These are phyloP conservation scores for Sporothrix pseudoabietina DNA, from an alignment of 2,329 filamentous ascomycete species.

Conservation along the genomic window DNA sequence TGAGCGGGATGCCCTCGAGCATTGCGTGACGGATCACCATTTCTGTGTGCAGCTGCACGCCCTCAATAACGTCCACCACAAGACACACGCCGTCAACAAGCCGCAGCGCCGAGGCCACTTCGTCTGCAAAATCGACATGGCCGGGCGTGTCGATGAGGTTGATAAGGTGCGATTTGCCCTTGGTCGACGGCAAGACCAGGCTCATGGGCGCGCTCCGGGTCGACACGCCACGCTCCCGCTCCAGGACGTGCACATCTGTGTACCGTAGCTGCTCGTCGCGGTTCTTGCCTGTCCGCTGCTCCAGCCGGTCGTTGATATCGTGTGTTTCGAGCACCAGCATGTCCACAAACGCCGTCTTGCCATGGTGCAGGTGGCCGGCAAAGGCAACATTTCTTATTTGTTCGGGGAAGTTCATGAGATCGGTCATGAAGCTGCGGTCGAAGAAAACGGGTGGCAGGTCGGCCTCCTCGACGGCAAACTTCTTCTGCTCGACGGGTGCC, in stretches of 20 bases:
- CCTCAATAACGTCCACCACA: conserved; percentile 94
- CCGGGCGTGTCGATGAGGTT: conserved; percentile 96
- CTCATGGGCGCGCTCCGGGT: conserved; percentile 96
- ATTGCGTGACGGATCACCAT: conserved; percentile 96
- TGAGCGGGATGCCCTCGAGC: conserved; percentile 83
- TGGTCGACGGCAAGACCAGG: conserved; percentile 81
- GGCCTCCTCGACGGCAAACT: conserved; percentile 90
- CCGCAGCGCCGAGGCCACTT: conserved; percentile 84
- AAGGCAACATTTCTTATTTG: conserved; percentile 92
- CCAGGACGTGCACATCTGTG: conserved; percentile 87
- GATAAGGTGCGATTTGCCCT: conserved; percentile 91
- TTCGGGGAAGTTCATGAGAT: conserved; percentile 93
- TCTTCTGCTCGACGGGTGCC: conserved; percentile 89
- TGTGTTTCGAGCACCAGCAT: conserved; percentile 97
- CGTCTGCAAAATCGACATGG: conserved; percentile 97
- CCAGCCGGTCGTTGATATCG: conserved; percentile 75
- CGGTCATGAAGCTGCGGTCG: conserved; percentile 88
- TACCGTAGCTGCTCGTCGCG: conserved; percentile 90
- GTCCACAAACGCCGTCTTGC: conserved; percentile 97
- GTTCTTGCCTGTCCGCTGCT: conserved; percentile 78
- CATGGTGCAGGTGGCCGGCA: conserved; percentile 91
- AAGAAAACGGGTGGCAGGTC: conserved; percentile 88
- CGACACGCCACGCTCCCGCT: conserved; percentile 86
- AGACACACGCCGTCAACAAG: conserved; percentile 90
- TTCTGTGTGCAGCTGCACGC: conserved; percentile 98